Conservation (phyloP, 2,329 filamentous ascomycete genomes). For the Colletotrichum lini region DNA sequence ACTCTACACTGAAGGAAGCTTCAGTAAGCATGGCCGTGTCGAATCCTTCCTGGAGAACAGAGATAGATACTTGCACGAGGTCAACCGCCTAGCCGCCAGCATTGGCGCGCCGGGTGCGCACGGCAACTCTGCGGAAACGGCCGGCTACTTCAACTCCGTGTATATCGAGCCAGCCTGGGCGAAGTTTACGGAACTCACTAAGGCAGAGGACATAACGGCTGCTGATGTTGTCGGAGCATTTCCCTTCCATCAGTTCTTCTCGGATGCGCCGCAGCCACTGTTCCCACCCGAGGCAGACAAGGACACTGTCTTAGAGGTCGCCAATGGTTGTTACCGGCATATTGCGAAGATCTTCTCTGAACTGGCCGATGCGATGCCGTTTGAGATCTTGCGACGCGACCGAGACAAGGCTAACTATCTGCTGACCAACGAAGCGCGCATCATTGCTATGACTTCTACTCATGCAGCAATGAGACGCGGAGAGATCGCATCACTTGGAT, state of each 20-base stretch:
- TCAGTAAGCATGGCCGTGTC: conserved; percentile 94
- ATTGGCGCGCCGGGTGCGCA: conserved; percentile 94
- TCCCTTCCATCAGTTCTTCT: conserved; percentile 91
- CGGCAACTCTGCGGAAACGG: conserved; percentile 95
- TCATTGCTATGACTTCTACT: conserved; percentile 98
- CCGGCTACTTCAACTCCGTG: conserved; percentile 95
- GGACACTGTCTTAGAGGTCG: conserved; percentile 80
- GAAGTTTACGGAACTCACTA: conserved; percentile 77
- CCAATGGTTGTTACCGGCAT: conserved; percentile 88
- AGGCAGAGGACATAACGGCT: conserved; percentile 67
- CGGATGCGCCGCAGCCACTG: conserved; percentile 87
- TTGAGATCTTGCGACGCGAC: conserved; percentile 91
- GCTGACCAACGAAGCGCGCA: conserved; percentile 93
- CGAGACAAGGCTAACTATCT: conserved; percentile 97
- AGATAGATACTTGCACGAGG: conserved; percentile 82
- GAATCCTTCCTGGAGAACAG: conserved; percentile 96
- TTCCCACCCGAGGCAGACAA: conserved; percentile 78
- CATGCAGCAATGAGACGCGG: conserved; percentile 95
- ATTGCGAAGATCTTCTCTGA: conserved; percentile 92
- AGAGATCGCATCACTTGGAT: conserved; percentile 92
- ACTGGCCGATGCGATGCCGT: conserved; percentile 92
- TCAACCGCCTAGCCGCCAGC: conserved; percentile 86
- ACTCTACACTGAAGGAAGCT: conserved; percentile 85
- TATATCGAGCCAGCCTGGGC: conserved; percentile 92
- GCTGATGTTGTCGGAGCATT: conserved; percentile 80